Conservation (phyloP, 2,329 filamentous ascomycete species). For the Polychaeton citri region DNA sequence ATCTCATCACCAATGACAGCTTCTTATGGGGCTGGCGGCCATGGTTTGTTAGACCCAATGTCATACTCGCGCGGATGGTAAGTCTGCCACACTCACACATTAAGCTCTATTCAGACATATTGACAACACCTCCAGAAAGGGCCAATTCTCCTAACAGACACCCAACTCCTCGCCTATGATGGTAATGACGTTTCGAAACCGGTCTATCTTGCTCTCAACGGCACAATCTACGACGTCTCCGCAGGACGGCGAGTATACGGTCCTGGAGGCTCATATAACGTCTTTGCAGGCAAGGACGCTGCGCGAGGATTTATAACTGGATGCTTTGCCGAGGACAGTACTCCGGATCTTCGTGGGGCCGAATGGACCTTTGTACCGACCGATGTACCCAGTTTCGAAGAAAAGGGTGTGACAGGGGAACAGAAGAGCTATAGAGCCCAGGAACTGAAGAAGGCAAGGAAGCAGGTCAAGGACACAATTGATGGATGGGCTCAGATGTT, state of each 20-base stretch:
- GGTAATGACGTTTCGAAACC: slow-evolving; percentile 63
- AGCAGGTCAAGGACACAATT: slow-evolving; percentile 53
- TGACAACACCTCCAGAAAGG: slow-evolving; percentile 27
- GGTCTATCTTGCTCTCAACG: slow-evolving; percentile 82
- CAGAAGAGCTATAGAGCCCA: slow-evolving; percentile 33
- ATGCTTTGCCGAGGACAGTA: slow-evolving; percentile 78
- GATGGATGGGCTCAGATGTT: slow-evolving; percentile 80
- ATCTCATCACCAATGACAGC: slow-evolving; percentile 31
- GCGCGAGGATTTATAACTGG: slow-evolving; percentile 82
- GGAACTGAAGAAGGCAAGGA: slow-evolving; percentile 52
- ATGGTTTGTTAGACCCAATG: slow-evolving; percentile 46
- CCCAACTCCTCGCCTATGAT: slow-evolving; percentile 61
- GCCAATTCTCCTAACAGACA: slow-evolving; percentile 59
- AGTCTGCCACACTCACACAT: slow-evolving; percentile 13
- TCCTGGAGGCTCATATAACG: slow-evolving; percentile 71
- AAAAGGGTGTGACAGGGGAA: slow-evolving; percentile 10
- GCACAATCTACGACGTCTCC: slow-evolving; percentile 75
- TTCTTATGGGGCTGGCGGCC: slow-evolving; percentile 55
- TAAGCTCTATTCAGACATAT: slow-evolving; percentile 4
- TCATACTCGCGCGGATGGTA: slow-evolving; percentile 50
- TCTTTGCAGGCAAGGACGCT: slow-evolving; percentile 79
- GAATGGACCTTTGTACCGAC: slow-evolving; percentile 71
- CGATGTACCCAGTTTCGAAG: slow-evolving; percentile 27
- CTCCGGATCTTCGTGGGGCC: slow-evolving; percentile 70
- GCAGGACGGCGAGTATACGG: slow-evolving; percentile 39